Base-by-base conservation (phyloP, 352 stramenopile species). In the Phytophthora pseudosyringae region DNA sequence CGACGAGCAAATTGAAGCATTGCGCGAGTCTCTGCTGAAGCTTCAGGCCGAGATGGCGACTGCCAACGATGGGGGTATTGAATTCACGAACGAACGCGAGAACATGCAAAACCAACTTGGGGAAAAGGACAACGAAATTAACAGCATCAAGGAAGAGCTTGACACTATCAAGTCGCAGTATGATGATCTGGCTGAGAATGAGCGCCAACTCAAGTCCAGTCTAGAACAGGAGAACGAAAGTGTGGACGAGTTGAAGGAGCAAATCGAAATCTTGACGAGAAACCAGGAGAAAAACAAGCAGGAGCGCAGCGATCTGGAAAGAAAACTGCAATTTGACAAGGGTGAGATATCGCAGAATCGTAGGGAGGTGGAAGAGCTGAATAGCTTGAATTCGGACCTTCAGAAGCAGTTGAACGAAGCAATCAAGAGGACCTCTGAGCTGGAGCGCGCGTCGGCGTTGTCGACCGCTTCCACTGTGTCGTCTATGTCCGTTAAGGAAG, bases 1-100 rank as follows among this genome's bases (percentile, higher is more conserved):
- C 25, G 81, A 91, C 25, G 63, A 86, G n/a, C 67, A 89, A 59
- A 86, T 93, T 45, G 73, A 90, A 64, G 57, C 59, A 13, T 46
- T 91, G 7, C 71, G 78, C 25, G 77, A 90, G 48, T 67, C 71
- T 11, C 49, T 83, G 1, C 48, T 74, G 32, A 65, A 69, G 9
- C 52, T 90, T 18, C 83, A 89, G 41, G 68, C 82, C 28, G 71
- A 86, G 38, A 76, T 83, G 59, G 71, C 70, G 3, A 74, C 63
- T 3, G 51, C 85, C 9, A 73, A 71, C 8, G 72, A 91, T 39
- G 71, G 76, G 13, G 80, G 76, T n/a, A 81, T 77, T 35, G 76
- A 83, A 28, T 73, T 89, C 16, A 69, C 73, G 4, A 64, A 67
- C 21, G 71, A 77, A 36, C 56, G 68, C 5, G 79, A 88, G 18